Percentiles rank a stretch among this genome's conserved stretches.
Conservation (phyloP, 768 basidiomycete species). For the Multifurca ochricompacta region DNA sequence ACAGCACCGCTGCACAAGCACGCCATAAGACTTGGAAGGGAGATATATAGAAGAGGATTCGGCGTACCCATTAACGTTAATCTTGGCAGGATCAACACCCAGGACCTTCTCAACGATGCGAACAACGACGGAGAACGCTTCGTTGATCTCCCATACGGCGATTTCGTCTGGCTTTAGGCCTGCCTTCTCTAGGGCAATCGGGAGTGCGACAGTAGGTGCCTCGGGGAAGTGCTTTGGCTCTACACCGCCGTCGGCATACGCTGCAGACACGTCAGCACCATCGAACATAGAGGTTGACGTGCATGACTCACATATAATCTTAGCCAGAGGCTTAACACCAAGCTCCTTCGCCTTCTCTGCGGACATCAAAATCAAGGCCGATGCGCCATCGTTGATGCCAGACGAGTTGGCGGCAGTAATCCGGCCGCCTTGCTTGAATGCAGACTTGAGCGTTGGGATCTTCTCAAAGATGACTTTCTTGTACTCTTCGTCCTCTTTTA, state of each 20-base stretch:
- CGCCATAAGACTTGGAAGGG: not conserved
- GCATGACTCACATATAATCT: constrained; percentile 71
- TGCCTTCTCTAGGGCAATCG: constrained; percentile 80
- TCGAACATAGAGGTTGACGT: not conserved
- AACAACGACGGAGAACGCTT: constrained; percentile 94
- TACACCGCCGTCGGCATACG: constrained; percentile 94
- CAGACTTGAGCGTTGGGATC: constrained; percentile 78
- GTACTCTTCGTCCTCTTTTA: constrained; percentile 96
- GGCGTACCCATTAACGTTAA: constrained; percentile 81
- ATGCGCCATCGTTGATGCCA: constrained; percentile 91
- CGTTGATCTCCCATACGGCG: constrained; percentile 91
- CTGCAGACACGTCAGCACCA: constrained; percentile 35
- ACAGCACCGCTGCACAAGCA: constrained; percentile 73
- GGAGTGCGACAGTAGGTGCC: constrained; percentile 89
- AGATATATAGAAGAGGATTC: constrained; percentile 8
- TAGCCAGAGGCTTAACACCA: constrained; percentile 88
- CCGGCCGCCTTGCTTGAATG: constrained; percentile 81
- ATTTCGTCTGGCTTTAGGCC: constrained; percentile 79
- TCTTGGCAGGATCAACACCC: constrained; percentile 74
- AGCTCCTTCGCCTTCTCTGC: constrained; percentile 88
- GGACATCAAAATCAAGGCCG: constrained; percentile 90
- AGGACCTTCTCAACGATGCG: constrained; percentile 86
- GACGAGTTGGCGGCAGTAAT: constrained; percentile 98
- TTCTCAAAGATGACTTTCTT: constrained; percentile 96
- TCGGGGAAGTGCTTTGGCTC: constrained; percentile 96